Base-by-base conservation (phyloP, 345 rosid genomes). In the Brassica rapa region DNA sequence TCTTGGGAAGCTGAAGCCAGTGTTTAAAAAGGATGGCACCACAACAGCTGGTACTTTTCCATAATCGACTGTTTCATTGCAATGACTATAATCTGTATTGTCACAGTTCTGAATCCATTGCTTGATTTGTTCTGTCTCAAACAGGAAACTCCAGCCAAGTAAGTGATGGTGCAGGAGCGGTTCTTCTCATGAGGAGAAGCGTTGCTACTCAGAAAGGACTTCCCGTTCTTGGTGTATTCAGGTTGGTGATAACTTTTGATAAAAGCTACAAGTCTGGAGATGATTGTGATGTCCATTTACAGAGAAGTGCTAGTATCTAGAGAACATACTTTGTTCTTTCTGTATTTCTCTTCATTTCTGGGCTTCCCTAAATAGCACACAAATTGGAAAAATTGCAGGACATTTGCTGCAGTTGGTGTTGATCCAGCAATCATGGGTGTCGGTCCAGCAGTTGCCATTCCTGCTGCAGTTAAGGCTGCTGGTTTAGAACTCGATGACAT, bases 381-480 rank as follows among this genome's bases (percentile, higher is more conserved):
- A 0, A 19, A 19, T 57, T 75, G 83, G 61, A n/a, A 0, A 64
- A 43, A 5, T 56, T 84, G 76, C 88, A 95, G 99, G 93, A 88
- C 93, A 60, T 93, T 95, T 82, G 87, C 90, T 84, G 98, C 96
- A 64, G 98, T 93, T 56, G 99, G 98, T 75, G 99, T 93, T 78
- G 99, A 96, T 84, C 99, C 98, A 80, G 97, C 98, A 66, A 87
- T 93, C 81, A 96, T 96, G 99, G 99, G 99, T 69, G 76, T 96
- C 24, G 98, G 98, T 49, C 99, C 99, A 55, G 97, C 99, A 77
- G 97, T 84, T 65, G 98, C 99, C 23, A 96, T 96, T 82, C 99
- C 98, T 29, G 97, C 90, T 62, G 98, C 99, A 55, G 97, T 93
- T 68, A 90, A 91, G 83, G 86, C 98, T 29, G 99, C 98, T 59